These are phyloP conservation scores for Tricholomella constricta DNA, from an alignment of 768 basidiomycete species.

Conservation along the genomic window DNA sequence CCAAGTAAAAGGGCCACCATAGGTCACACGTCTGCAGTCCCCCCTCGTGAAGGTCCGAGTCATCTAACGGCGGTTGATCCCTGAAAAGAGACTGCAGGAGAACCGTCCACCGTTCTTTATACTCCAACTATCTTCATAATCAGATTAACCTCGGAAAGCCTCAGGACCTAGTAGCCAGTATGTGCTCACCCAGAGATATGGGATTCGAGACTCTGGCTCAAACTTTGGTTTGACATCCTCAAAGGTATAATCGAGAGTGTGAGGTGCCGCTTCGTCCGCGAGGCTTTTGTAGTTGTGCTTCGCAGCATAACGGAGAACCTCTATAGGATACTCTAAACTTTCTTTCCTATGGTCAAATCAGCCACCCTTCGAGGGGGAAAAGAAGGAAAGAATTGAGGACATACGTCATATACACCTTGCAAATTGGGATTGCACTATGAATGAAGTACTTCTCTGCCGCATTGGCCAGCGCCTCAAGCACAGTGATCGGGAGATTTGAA, in stretches of 20 bases:
- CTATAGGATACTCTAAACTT: neutral
- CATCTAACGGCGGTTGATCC: neutral
- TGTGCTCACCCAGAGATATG: neutral
- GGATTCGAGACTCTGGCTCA: neutral
- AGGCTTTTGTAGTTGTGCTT: conserved; percentile 8
- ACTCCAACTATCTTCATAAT: neutral
- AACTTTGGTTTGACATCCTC: conserved; percentile 2
- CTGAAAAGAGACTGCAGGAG: neutral
- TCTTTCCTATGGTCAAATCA: neutral
- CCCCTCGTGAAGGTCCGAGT: conserved; percentile 2
- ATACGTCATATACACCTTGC: conserved; percentile 11
- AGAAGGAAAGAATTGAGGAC: no score
- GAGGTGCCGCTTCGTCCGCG: conserved; percentile 3
- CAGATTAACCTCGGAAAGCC: neutral
- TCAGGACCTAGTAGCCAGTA: neutral
- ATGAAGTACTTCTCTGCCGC: conserved; percentile 14
- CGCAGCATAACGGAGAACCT: conserved; percentile 5
- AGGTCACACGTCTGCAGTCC: conserved; percentile 1
- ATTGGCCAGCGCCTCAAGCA: conserved; percentile 1
- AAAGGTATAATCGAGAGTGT: neutral
- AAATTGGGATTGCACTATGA: conserved; percentile 6
- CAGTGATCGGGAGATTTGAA: neutral
- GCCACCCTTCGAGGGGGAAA: no score
- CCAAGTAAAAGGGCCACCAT: conserved; percentile 4
- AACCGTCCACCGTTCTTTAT: conserved; percentile 7